A percentile compares a stretch with the other conserved stretches of the same genome.
Conservation (phyloP, 768 basidiomycete species). For the Trametes coccinea region DNA sequence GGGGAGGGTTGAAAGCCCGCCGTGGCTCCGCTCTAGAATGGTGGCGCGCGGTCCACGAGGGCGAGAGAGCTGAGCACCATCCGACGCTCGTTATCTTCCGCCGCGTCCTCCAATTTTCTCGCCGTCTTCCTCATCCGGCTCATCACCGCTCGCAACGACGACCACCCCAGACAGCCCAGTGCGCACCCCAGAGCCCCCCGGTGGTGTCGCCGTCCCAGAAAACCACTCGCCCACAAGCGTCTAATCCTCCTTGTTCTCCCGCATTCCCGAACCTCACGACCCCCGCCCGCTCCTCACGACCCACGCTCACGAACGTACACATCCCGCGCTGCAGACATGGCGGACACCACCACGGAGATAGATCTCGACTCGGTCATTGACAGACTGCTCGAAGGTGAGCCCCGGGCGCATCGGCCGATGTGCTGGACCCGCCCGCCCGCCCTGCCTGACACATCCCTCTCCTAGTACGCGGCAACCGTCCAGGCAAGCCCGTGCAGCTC, state of each 20-base stretch:
- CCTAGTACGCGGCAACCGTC: slow-evolving; percentile 94
- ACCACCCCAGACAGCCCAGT: slow-evolving; percentile 10
- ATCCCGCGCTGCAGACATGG: slow-evolving; percentile 47
- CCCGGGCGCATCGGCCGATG: slow-evolving; percentile 14
- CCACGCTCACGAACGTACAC: slow-evolving; percentile 10
- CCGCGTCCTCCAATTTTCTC: slow-evolving; percentile 40
- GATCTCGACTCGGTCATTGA: slow-evolving; percentile 99
- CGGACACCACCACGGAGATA: slow-evolving; percentile 86
- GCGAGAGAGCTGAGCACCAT: slow-evolving; percentile 23
- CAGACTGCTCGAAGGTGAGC: slow-evolving; percentile 93
- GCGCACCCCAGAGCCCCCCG: slow-evolving; percentile 6
- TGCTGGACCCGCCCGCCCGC: slow-evolving; percentile 15
- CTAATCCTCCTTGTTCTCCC: slow-evolving; percentile 22
- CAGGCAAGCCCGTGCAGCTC: slow-evolving; percentile 96
- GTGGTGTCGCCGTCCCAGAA: slow-evolving; percentile 15
- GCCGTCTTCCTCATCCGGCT: slow-evolving; percentile 34
- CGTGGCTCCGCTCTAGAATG: slow-evolving; percentile 25
- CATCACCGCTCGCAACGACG: slow-evolving; percentile 22
- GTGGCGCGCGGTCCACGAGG: slow-evolving; percentile 26
- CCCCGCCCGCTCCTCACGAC: slow-evolving; percentile 26
- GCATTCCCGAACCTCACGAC: slow-evolving; percentile 25
- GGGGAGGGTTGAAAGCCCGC: slow-evolving; percentile 19
- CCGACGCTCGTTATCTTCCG: slow-evolving; percentile 39
- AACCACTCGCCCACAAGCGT: slow-evolving; percentile 21
- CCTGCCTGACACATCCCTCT: slow-evolving; percentile 22